Conservation (phyloP, 2,329 filamentous ascomycete genomes). For the Hymenoscyphus repandus region DNA sequence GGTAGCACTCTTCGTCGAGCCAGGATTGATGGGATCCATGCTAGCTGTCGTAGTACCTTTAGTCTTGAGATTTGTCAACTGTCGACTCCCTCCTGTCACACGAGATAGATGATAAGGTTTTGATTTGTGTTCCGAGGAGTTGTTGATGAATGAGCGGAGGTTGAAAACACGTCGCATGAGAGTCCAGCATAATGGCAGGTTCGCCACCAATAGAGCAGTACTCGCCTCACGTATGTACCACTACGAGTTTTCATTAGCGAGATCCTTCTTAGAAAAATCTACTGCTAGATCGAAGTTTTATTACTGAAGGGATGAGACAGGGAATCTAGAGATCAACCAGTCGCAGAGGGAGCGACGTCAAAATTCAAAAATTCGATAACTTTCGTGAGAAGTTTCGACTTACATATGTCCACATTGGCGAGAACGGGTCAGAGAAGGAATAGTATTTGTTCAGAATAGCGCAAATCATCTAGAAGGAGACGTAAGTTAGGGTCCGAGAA, state of each 20-base stretch:
- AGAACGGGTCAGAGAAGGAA: conserved; percentile 35
- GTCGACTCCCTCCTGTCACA: too few relatives aligned
- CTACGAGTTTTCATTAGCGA: background rate
- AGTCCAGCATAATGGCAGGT: conserved; percentile 49
- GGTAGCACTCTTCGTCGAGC: background rate
- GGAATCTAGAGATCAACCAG: too few relatives aligned
- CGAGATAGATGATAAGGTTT: conserved; percentile 5
- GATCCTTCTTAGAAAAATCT: background rate
- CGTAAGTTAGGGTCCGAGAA: background rate
- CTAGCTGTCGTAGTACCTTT: too few relatives aligned
- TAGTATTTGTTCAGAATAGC: conserved; percentile 46
- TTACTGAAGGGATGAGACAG: background rate
- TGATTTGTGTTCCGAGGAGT: conserved; percentile 1
- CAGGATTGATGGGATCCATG: too few relatives aligned
- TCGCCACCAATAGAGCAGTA: conserved; percentile 48
- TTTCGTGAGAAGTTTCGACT: background rate
- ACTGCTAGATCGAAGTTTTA: background rate
- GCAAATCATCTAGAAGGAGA: conserved; percentile 38
- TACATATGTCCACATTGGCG: conserved; percentile 28
- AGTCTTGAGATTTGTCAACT: background rate
- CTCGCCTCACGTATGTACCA: conserved; percentile 51
- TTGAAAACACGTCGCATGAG: conserved; percentile 40
- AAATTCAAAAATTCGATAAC: background rate
- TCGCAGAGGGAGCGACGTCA: background rate
- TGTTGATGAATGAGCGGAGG: conserved; percentile 21